A percentile compares a stretch with the other conserved stretches of the same genome.
Conservation (phyloP, 495 filamentous ascomycete genomes). For the Glutinoglossum americanum region DNA sequence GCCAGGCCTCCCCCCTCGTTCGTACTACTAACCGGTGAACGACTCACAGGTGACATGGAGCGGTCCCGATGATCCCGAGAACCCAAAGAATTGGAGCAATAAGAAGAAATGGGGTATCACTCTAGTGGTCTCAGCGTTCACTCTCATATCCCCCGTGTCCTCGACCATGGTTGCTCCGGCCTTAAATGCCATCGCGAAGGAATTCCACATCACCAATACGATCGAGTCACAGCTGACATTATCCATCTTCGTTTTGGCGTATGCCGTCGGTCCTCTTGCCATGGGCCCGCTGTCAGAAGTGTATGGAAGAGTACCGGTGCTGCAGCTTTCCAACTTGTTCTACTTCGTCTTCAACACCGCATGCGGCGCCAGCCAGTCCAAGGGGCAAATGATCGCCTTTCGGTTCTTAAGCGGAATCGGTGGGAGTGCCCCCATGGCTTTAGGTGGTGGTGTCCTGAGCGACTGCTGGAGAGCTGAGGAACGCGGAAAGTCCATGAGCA, state of each 20-base stretch:
- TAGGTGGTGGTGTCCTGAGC: conserved; percentile 23
- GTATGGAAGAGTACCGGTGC: conserved; percentile 34
- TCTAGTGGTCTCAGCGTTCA: conserved; percentile 23
- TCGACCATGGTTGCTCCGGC: conserved; percentile 57
- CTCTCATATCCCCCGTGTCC: conserved; percentile 51
- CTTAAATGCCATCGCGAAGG: conserved; percentile 28
- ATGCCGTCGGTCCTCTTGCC: conserved; percentile 39
- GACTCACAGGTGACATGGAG: conserved; percentile 25
- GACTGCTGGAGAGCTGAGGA: conserved; percentile 43
- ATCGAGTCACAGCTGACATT: conserved; percentile 37
- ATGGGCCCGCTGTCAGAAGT: conserved; percentile 42
- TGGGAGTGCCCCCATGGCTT: conserved; percentile 29
- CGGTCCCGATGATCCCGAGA: conserved; percentile 41
- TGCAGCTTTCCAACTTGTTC: conserved; percentile 39
- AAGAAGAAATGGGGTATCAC: conserved; percentile 43
- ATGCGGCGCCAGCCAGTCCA: conserved; percentile 29
- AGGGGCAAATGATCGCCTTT: conserved; percentile 29
- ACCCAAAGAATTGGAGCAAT: conserved; percentile 45
- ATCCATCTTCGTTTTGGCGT: conserved; percentile 52
- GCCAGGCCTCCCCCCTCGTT: neutral
- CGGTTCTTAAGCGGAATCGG: conserved; percentile 37
- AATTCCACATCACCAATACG: conserved; percentile 36
- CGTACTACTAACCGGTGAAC: neutral
- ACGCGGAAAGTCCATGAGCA: conserved; percentile 38
- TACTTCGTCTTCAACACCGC: conserved; percentile 40